A percentile compares a stretch with the other conserved stretches of the same genome.
phyloP scores from a whole-genome alignment of 2,329 filamentous ascomycete genomes.

The Aschersonia sp. region DNA sequence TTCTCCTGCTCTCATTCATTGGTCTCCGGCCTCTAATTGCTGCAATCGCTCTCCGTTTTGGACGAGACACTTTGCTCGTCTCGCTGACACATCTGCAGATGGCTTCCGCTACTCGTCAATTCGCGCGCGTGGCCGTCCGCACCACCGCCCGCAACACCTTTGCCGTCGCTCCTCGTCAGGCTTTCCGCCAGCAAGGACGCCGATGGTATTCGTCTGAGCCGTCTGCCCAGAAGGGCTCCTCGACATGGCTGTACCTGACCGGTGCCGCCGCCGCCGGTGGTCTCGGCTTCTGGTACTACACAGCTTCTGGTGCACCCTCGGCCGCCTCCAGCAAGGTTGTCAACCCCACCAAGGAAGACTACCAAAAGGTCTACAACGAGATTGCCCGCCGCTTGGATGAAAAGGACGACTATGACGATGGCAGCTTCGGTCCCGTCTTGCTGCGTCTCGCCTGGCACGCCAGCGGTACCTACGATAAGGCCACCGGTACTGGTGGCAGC shows the following conservation, averaged over 20 bases:
- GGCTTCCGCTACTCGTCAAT: conserved; percentile 34
- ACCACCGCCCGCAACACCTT: conserved; percentile 42
- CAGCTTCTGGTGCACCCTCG: conserved; percentile 33
- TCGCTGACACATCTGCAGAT: conserved; percentile 12
- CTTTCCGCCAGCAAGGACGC: conserved; percentile 59
- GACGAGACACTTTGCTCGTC: neutral
- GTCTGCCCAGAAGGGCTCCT: conserved; percentile 30
- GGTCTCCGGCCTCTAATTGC: no score
- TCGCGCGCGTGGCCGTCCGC: conserved; percentile 44
- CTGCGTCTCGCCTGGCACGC: conserved; percentile 89
- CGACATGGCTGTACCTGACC: conserved; percentile 38
- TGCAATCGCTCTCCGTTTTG: no score
- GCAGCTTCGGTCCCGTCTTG: conserved; percentile 85
- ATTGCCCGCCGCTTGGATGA: conserved; percentile 70
- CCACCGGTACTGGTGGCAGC: conserved; percentile 78
- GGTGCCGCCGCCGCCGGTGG: conserved; percentile 46
- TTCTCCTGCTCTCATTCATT: no score
- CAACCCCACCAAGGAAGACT: conserved; percentile 69
- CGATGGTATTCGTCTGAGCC: conserved; percentile 68
- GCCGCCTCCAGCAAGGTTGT: conserved; percentile 43
- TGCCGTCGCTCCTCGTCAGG: conserved; percentile 44
- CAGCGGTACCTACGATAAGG: conserved; percentile 81
- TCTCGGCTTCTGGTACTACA: conserved; percentile 53
- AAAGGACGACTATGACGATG: conserved; percentile 91
- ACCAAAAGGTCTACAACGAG: conserved; percentile 88